Percentiles rank a stretch among this genome's conserved stretches.
These are phyloP conservation scores for Boletus vinaceobasis DNA, from an alignment of 768 basidiomycete species.

Conservation along the genomic window DNA sequence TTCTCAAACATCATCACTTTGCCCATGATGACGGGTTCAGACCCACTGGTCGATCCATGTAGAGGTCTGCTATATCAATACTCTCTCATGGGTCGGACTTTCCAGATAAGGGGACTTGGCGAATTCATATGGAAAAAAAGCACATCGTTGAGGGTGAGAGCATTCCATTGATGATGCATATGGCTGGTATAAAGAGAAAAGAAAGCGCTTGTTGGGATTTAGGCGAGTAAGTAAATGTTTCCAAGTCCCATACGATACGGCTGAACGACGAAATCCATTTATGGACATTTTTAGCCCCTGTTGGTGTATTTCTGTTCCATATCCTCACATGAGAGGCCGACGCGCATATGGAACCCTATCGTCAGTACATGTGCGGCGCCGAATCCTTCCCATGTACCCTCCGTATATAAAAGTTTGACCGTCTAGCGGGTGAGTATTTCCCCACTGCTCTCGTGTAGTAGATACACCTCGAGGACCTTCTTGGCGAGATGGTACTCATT, in stretches of 20 bases:
- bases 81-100: background rate
- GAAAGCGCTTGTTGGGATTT: too few relatives aligned
- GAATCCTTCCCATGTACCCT: conserved; percentile 3
- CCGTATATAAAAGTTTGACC: conserved; percentile 9
- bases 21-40: background rate
- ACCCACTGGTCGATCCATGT: background rate
- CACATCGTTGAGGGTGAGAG: background rate
- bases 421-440: background rate
- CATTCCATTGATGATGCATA: background rate
- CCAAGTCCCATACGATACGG: too few relatives aligned
- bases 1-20: conserved; percentile 34
- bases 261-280: background rate
- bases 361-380: conserved; percentile 1
- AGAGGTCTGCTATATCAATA: background rate
- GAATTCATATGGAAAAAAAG: background rate
- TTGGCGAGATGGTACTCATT: conserved; percentile 10
- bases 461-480: background rate
- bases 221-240: too few relatives aligned
- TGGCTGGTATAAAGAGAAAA: background rate
- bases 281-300: background rate
- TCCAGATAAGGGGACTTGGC: background rate
- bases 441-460: background rate
- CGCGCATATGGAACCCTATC: conserved; percentile 1
- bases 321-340: conserved; percentile 2
- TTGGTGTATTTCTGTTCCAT: background rate